Conservation (phyloP, 1,139 yeast species). For the Yamadazyma spencermartinsiae region DNA sequence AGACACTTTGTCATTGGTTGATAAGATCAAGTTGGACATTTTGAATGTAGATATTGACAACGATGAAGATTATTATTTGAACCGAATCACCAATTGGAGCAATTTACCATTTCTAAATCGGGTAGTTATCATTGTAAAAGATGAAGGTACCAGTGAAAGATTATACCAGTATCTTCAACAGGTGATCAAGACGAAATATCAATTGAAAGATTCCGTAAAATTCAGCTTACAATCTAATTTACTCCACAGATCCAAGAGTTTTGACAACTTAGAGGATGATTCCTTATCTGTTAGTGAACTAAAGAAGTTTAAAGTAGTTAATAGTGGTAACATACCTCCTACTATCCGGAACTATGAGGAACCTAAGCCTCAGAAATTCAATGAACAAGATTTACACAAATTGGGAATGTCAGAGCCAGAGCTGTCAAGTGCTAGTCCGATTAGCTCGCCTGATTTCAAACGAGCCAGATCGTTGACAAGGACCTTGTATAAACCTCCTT, state of each 20-base stretch:
- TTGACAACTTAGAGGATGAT: conserved; percentile 27
- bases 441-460: neutral
- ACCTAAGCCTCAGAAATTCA: conserved; percentile 40
- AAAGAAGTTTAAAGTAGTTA: conserved; percentile 22
- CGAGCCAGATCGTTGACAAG: conserved; percentile 32
- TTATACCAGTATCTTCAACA: conserved; percentile 24
- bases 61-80: conserved; percentile 26
- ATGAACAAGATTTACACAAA: conserved; percentile 30
- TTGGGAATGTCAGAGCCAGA: conserved; percentile 14
- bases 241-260: conserved; percentile 39
- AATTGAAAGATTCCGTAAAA: conserved; percentile 19
- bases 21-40: conserved; percentile 35
- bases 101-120: conserved; percentile 44
- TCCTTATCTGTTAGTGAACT: conserved; percentile 27
- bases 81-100: conserved; percentile 45
- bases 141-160: conserved; percentile 29
- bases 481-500: conserved; percentile 38
- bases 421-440: conserved; percentile 4
- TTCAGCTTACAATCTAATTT: conserved; percentile 46
- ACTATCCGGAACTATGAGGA: conserved; percentile 30
- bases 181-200: conserved; percentile 7
- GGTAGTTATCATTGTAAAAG: conserved; percentile 40
- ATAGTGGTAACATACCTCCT: conserved; percentile 11
- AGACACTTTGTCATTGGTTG: conserved; percentile 29
- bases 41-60: conserved; percentile 24